Evolutionary conservation across 2,329 filamentous ascomycete species (phyloP).

Genomic region (Penicillium occitanis): DNA sequence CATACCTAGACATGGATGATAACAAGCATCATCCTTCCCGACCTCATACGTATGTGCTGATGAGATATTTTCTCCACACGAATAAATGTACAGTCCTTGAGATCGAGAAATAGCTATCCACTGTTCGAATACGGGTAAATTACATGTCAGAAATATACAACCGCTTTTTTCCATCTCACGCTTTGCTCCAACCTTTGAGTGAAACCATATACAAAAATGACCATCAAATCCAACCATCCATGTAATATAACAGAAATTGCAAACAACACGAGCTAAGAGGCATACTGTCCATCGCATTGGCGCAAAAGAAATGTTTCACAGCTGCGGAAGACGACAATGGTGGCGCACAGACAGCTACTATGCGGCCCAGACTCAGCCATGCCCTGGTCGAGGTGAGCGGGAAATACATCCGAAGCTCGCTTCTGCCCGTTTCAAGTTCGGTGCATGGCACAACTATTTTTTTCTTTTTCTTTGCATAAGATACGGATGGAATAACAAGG

Average conservation of each 20-base stretch:
- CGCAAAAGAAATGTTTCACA: background rate
- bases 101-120: background rate
- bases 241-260: background rate
- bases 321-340: background rate
- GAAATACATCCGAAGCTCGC: background rate
- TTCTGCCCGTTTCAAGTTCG: background rate
- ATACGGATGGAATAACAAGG: background rate
- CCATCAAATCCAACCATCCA: background rate
- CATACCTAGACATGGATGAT: background rate
- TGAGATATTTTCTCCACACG: background rate
- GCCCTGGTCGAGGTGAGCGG: background rate
- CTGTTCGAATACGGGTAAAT: background rate
- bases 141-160: conserved; percentile 1
- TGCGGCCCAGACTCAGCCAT: conserved; percentile 5
- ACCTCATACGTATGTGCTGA: background rate
- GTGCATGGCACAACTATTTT: background rate
- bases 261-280: background rate
- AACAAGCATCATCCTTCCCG: background rate
- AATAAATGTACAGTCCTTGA: background rate
- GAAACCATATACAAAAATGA: background rate
- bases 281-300: background rate
- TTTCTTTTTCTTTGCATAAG: background rate
- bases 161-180: background rate
- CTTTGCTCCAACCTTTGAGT: background rate
- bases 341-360: conserved; percentile 10